Conservation (phyloP, 306 rosid genomes). For the Astragalus membranaceus region DNA sequence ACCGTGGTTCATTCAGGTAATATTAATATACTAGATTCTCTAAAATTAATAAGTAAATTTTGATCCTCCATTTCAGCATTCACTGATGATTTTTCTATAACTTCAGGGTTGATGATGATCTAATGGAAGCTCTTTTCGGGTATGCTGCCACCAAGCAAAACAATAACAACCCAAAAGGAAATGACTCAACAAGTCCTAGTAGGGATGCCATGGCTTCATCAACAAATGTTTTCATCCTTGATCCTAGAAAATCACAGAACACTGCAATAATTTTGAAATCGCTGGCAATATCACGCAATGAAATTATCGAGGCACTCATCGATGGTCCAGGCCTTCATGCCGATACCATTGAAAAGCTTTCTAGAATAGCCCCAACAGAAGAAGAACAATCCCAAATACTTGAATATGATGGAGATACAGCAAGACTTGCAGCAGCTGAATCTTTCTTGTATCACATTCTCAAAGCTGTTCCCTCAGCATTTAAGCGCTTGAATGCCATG, state of each 20-base stretch:
- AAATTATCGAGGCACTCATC: conserved; percentile 51
- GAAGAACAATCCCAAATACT: conserved; percentile 68
- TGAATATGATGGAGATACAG: conserved; percentile 50
- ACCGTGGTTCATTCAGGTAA: conserved; percentile 78
- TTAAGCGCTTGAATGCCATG: conserved; percentile 66
- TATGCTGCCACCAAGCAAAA: conserved; percentile 42
- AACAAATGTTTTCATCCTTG: conserved; percentile 47
- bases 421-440: conserved; percentile 72
- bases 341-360: conserved; percentile 75
- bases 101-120: conserved; percentile 75
- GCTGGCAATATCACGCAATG: conserved; percentile 47
- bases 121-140: conserved; percentile 94
- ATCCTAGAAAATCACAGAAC: conserved; percentile 75
- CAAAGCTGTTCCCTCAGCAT: conserved; percentile 76
- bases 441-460: conserved; percentile 66
- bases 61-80: background rate
- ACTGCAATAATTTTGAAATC: conserved; percentile 77
- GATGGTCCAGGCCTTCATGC: conserved; percentile 70
- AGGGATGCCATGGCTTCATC: conserved; percentile 18
- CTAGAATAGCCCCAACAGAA: conserved; percentile 57
- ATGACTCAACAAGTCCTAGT: conserved; percentile 21
- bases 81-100: background rate
- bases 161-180: conserved; percentile 31
- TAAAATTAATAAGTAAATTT: background rate
- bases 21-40: background rate